Base-by-base conservation (phyloP, 345 rosid species). In the Dimocarpus longan region DNA sequence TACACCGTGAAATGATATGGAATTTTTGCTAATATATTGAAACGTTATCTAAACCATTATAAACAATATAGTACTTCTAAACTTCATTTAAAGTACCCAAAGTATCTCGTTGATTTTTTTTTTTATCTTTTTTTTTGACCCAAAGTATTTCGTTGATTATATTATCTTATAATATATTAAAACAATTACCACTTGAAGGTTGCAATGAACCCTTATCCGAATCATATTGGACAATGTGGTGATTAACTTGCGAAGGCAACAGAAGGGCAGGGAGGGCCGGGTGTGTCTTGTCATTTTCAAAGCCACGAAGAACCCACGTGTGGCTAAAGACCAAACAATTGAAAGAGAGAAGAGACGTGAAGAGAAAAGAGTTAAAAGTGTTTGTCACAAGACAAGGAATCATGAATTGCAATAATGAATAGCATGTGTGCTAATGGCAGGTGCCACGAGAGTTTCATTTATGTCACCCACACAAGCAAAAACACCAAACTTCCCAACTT, bases 361-460 rank as follows among this genome's bases (percentile, higher is more conserved):
- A 63, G 11, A 24, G 8, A 54, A 54, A 22, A 8, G 26, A 60
- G 16, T 54, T 44, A 71, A 37, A 71, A 37, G 46, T 21, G 15
- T 19, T 50, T 76, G 79, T 68, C 57, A 68, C 66, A 76, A 24
- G 79, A 68, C 24, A 76, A 24, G 57, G 79, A 40, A 68, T 56
- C 73, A 67, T 21, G 50, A 39, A 48, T 28, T 43, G 48, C 74
- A 19, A 32, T 72, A 56, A 54, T 59, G 43, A 64, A 68, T 60
- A 15, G 18, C 65, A 57, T 75, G 32, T 66, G 64, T 66, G 78
- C 28, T 65, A 50, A 44, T 10, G 18, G 10, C 42, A 64, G 5
- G 59, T 50, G 78, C 78, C 78, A 66, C 78, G 65, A 48, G 72
- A 66, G 26, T 19, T 65, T n/a, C 64, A 52, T 66, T 75, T 66